Base-by-base conservation (phyloP, 202 grass and related monocot species). In the Alloteropsis angusta region DNA sequence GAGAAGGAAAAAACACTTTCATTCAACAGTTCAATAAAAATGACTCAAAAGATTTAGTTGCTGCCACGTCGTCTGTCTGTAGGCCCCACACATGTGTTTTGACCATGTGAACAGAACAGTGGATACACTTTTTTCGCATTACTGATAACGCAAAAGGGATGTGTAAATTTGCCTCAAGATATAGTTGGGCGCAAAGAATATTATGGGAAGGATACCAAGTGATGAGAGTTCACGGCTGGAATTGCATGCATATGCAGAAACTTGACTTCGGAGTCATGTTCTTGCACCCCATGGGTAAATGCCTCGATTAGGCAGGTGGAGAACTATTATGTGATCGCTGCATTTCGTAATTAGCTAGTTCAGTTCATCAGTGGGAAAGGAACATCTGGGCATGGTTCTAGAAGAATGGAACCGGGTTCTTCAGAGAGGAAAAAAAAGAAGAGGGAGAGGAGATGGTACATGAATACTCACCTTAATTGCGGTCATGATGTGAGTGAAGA, bases 221-320 rank as follows among this genome's bases (percentile, higher is more conserved):
- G 37, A 64, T 48, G 36, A 81, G 44, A 38, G 14, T 73, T 60
- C 4, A 44, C 23, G 72, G 67, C 75, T 60, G 61, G 61, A 42
- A 83, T 75, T 30, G 28, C 28, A 30, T 79, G 80, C 45, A 62
- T 80, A 62, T 30, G 75, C 68, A 79, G 60, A 79, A 77, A 46
- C 50, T 58, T 75, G n/a, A 30, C 75, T 45, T 55, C 3, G 6
- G 8, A 59, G 83, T 74, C 63, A 44, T 54, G 23, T 61, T 45
- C 56, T 48, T 44, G 44, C 60, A 73, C 28, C 43, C 12, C 39
- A 44, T 54, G 23, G 41, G 53, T 74, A 80, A 60, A 74, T 80
- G 19, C 3, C 14, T 66, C 45, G 75, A 7, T 88, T 86, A 71
- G 55, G 34, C 45, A 63, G 69, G 62, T 71, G 9, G 45, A 5